Percentiles rank a stretch among this genome's conserved stretches.
These are phyloP conservation scores for Yamadazyma triangularis DNA, from an alignment of 1,139 yeast genomes.

Conservation along the genomic window DNA sequence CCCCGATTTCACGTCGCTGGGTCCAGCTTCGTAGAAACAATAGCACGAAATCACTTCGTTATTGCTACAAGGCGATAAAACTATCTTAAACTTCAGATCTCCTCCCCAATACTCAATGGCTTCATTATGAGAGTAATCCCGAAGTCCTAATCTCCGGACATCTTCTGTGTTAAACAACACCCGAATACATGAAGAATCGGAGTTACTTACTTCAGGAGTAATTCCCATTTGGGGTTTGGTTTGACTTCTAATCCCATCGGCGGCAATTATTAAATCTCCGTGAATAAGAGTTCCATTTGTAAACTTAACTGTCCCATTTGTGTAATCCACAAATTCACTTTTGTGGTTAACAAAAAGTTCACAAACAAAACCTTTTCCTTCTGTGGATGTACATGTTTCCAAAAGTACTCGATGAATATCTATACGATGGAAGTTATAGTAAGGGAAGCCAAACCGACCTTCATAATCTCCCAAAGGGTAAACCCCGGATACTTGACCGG, in stretches of 20 bases:
- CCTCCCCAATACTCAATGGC: constrained; percentile 29
- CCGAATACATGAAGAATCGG: constrained; percentile 14
- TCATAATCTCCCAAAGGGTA: constrained; percentile 20
- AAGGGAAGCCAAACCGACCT: constrained; percentile 16
- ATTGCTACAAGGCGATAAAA: constrained; percentile 22
- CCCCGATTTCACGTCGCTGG: constrained; percentile 13
- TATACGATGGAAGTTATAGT: constrained; percentile 17
- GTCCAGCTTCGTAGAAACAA: constrained; percentile 15
- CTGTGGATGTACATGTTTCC: constrained; percentile 11
- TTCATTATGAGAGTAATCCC: constrained; percentile 15
- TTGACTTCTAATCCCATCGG: constrained; percentile 32
- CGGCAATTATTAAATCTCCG: constrained; percentile 33
- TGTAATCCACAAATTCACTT: constrained; percentile 19
- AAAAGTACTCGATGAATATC: constrained; percentile 20
- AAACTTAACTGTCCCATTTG: constrained; percentile 17
- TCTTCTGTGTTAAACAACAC: constrained; percentile 18
- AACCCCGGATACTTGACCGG: constrained; percentile 13
- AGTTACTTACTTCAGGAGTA: constrained; percentile 16
- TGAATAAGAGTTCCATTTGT: constrained; percentile 16
- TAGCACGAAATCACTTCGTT: constrained; percentile 22
- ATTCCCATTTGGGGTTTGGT: constrained; percentile 17
- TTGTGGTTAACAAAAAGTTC: constrained; percentile 17
- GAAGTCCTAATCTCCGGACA: constrained; percentile 13
- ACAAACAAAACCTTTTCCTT: constrained; percentile 15
- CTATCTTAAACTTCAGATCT: constrained; percentile 19